Base-by-base conservation (phyloP, 2,329 filamentous ascomycete species). In the Hypoxylon sp. region DNA sequence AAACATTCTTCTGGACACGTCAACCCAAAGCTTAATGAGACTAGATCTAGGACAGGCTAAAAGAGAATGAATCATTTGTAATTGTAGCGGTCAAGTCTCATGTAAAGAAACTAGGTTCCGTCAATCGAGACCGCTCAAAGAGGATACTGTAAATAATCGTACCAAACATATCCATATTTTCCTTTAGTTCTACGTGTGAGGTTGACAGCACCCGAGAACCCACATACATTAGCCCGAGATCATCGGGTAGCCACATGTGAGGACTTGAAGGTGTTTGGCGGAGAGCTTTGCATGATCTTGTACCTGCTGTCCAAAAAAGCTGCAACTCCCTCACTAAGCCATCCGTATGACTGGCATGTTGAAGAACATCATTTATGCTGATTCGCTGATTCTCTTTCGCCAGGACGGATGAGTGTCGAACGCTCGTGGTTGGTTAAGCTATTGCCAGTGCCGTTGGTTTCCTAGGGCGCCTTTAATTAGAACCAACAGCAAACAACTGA, bases 71-170 rank as follows among this genome's bases (percentile, higher is more conserved):
- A 32, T 16, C 8, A 58, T 53, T 54, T 46, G 29, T 32, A 65
- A 45, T 65, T 68, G 16, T 68, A 47, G 66, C 66, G 66, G 66
- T 68, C 63, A 68, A 60, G 54, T 29, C 14, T 41, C n/a, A 45
- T 46, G 21, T 21, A 16, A 48, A 51, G 27, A 32, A 39, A 37
- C 37, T 57, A 54, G 21, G 56, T 50, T 2, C 30, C 39, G n/a
- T 46, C 21, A 43, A 54, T 34, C 7, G 11, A 51, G 30, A 58
- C 41, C 47, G 6, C 9, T 7, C 11, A 16, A 39, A 56, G 9
- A 46, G 23, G 27, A 67, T 55, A 52, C 58, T 53, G 61, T 54
- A 34, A 60, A 55, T 34, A 54, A 47, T 32, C 21, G 11, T 30
- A 30, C 23, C 45, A 55, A 47, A 57, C 34, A 39, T 53, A 43